Evolutionary conservation across 306 rosid species (phyloP).

Genomic region (Lathyrus aphaca): DNA sequence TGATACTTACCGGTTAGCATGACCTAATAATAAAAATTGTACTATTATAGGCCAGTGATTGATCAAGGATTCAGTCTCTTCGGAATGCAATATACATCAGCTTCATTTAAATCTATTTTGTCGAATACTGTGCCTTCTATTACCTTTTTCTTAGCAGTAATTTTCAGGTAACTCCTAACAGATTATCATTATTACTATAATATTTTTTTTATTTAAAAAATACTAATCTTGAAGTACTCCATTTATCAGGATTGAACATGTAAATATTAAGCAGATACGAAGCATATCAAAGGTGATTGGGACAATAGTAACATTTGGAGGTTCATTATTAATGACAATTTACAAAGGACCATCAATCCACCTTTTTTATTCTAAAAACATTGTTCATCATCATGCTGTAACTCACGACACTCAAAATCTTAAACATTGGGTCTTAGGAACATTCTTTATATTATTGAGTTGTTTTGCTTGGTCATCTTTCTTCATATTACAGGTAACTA

Average conservation of each 20-base stretch:
- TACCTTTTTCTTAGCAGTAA: constrained; percentile 63
- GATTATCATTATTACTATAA: too few relatives aligned
- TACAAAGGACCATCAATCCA: constrained; percentile 74
- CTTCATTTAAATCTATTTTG: constrained; percentile 69
- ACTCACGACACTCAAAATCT: constrained; percentile 23
- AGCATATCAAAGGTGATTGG: constrained; percentile 70
- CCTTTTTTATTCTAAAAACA: constrained; percentile 43
- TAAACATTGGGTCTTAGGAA: constrained; percentile 46
- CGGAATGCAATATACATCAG: constrained; percentile 76
- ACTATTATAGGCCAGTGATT: constrained; percentile 59
- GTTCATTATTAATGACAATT: constrained; percentile 65
- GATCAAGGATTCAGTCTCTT: constrained; percentile 71
- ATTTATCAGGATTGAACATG: constrained; percentile 42
- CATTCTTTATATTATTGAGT: constrained; percentile 43
- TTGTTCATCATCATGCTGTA: constrained; percentile 11
- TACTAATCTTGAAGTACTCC: not conserved
- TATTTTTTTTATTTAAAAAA: too few relatives aligned
- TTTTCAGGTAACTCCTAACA: constrained; percentile 52
- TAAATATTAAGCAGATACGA: constrained; percentile 51
- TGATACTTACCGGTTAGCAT: not conserved
- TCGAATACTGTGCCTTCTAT: constrained; percentile 74
- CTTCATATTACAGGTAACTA: constrained; percentile 23
- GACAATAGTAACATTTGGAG: constrained; percentile 58
- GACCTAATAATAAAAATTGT: too few relatives aligned
- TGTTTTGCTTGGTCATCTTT: constrained; percentile 49